Evolutionary conservation across 306 rosid species (phyloP).

Genomic region (Castanea sativa): DNA sequence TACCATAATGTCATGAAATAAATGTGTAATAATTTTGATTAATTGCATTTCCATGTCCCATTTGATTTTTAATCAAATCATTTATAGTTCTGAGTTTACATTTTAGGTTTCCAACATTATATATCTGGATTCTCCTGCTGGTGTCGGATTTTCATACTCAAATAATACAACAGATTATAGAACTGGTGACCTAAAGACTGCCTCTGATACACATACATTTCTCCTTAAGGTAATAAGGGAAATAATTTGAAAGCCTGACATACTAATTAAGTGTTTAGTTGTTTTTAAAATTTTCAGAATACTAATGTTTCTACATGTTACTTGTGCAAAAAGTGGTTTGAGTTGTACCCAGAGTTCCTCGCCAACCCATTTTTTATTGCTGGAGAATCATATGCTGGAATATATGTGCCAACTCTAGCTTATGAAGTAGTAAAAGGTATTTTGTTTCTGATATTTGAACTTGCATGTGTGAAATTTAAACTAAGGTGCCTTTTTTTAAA

Average conservation of each 20-base stretch:
- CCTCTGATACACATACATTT: conserved; percentile 70
- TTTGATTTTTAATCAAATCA: not conserved
- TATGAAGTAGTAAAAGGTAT: conserved; percentile 71
- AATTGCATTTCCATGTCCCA: not conserved
- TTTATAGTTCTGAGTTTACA: conserved; percentile 18
- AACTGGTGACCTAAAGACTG: conserved; percentile 86
- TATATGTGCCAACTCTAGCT: conserved; percentile 92
- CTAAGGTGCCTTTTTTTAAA: not conserved
- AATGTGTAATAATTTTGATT: conserved; percentile 5
- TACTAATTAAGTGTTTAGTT: conserved; percentile 7
- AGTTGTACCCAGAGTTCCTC: conserved; percentile 68
- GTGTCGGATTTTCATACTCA: conserved; percentile 90
- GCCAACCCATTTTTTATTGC: conserved; percentile 67
- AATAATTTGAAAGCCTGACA: not conserved
- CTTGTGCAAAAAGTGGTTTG: conserved; percentile 69
- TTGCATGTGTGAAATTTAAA: not conserved
- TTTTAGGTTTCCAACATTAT: conserved; percentile 79
- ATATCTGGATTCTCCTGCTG: conserved; percentile 97
- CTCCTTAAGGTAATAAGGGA: conserved; percentile 69
- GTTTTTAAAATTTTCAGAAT: conserved; percentile 8
- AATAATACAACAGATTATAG: conserved; percentile 51
- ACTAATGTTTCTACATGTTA: conserved; percentile 21
- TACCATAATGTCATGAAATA: not conserved
- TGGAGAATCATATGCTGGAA: conserved; percentile 95
- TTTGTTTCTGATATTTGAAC: not conserved